These are phyloP conservation scores for Zelonia costaricensis DNA, from an alignment of 208 protist genomes.

Conservation along the genomic window DNA sequence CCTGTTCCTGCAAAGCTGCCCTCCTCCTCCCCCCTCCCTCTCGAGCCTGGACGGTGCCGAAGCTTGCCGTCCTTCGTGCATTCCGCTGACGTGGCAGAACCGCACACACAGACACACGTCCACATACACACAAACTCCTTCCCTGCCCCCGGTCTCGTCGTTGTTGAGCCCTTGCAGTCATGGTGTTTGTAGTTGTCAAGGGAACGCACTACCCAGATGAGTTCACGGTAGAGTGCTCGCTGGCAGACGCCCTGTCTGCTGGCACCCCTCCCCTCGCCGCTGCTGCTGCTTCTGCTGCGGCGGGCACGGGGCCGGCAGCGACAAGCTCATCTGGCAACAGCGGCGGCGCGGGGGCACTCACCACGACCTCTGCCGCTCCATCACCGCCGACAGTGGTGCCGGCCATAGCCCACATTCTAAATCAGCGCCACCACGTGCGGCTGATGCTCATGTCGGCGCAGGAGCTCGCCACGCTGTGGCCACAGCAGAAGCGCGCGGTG, in stretches of 20 bases:
- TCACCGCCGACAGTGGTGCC: constrained; percentile 23
- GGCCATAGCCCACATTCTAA: constrained; percentile 58
- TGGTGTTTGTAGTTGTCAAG: constrained; percentile 83
- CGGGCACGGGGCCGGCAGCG: background rate
- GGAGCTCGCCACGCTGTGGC: constrained; percentile 40
- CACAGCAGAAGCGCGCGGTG: background rate
- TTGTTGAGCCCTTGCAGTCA: constrained; percentile 14
- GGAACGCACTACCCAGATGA: constrained; percentile 80
- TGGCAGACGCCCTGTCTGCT: constrained; percentile 24
- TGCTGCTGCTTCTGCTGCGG: background rate
- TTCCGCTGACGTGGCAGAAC: too few species aligned
- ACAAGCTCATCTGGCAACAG: too few species aligned
- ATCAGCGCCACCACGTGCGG: constrained; percentile 69
- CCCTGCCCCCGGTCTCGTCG: too few species aligned
- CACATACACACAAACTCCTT: too few species aligned
- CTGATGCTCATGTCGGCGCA: constrained; percentile 67
- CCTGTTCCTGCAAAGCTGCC: too few species aligned
- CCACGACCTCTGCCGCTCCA: background rate
- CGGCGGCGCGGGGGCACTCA: background rate
- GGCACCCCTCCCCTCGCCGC: too few species aligned
- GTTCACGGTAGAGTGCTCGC: constrained; percentile 56
- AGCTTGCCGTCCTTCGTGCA: too few species aligned
- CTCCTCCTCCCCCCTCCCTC: too few species aligned
- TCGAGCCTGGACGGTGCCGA: too few species aligned
- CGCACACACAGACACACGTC: too few species aligned